Percentiles rank a stretch among this genome's conserved stretches.
Evolutionary conservation across 2,329 filamentous ascomycete species (phyloP).

Genomic region (Orbilia oligospora): DNA sequence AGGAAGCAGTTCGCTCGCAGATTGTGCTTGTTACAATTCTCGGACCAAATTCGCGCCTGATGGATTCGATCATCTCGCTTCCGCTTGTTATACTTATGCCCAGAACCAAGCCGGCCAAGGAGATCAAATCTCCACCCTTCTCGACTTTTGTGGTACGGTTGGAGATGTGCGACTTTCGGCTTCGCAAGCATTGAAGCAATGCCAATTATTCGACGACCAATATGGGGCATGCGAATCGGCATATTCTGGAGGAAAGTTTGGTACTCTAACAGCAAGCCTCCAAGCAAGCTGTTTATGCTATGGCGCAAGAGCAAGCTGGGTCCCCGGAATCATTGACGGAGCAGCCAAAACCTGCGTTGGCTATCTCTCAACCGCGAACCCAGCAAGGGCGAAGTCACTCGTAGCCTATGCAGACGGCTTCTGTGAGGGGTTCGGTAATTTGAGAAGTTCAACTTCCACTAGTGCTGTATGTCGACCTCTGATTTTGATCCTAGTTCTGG

Average conservation of each 20-base stretch:
- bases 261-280: slow-evolving; percentile 21
- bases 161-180: slow-evolving; percentile 47
- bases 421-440: slow-evolving; percentile 43
- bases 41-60: slow-evolving; percentile 34
- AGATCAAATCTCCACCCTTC: slow-evolving; percentile 40
- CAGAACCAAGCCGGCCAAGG: slow-evolving; percentile 50
- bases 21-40: slow-evolving; percentile 47
- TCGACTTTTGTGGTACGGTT: slow-evolving; percentile 39
- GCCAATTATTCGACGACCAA: slow-evolving; percentile 40
- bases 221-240: slow-evolving; percentile 29
- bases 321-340: slow-evolving; percentile 31
- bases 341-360: slow-evolving; percentile 38
- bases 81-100: slow-evolving; percentile 49
- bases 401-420: slow-evolving; percentile 18
- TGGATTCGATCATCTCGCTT: slow-evolving; percentile 43
- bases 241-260: slow-evolving; percentile 29
- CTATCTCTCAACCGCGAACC: slow-evolving; percentile 31
- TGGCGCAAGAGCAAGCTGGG: slow-evolving; percentile 34
- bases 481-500: neutral
- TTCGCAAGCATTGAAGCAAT: slow-evolving; percentile 37
- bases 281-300: slow-evolving; percentile 59
- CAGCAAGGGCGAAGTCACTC: slow-evolving; percentile 28
- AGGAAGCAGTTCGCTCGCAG: slow-evolving; percentile 46
- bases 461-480: slow-evolving; percentile 28
- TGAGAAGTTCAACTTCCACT: slow-evolving; percentile 28